These are phyloP conservation scores for Hypomyces rosellus DNA, from an alignment of 2,329 filamentous ascomycete species.

Conservation along the genomic window DNA sequence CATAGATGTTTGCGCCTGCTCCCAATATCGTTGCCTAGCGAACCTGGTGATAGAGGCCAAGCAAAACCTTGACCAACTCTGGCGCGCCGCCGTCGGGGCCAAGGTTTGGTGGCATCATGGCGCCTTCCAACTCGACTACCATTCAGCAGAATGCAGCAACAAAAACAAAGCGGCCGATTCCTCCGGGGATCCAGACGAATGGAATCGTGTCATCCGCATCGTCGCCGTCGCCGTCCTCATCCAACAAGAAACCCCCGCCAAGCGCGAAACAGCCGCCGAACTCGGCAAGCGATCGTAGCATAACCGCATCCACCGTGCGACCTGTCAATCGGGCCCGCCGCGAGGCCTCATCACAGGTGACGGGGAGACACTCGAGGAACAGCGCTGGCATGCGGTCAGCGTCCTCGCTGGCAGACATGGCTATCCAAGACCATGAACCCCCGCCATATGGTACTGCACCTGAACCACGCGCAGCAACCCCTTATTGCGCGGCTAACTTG, in stretches of 20 bases:
- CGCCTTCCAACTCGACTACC: slow-evolving; percentile 47
- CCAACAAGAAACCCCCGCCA: slow-evolving; percentile 47
- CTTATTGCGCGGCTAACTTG: slow-evolving; percentile 16
- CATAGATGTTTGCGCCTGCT: slow-evolving; percentile 16
- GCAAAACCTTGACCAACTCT: background rate
- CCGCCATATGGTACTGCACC: slow-evolving; percentile 44
- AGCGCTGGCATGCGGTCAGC: slow-evolving; percentile 45
- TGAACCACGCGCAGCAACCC: background rate
- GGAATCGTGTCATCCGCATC: slow-evolving; percentile 51
- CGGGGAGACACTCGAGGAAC: slow-evolving; percentile 44
- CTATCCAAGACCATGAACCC: slow-evolving; percentile 34
- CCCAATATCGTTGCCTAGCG: slow-evolving; percentile 3
- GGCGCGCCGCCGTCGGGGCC: slow-evolving; percentile 14
- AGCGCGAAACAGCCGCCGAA: slow-evolving; percentile 35
- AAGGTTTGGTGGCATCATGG: slow-evolving; percentile 38
- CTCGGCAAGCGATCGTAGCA: slow-evolving; percentile 29
- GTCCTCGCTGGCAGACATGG: slow-evolving; percentile 40
- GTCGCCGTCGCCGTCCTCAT: slow-evolving; percentile 52
- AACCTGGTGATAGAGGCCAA: slow-evolving; percentile 4
- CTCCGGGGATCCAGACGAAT: slow-evolving; percentile 61
- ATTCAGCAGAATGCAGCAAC: slow-evolving; percentile 36
- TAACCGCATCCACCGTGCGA: slow-evolving; percentile 38
- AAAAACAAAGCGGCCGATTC: slow-evolving; percentile 64
- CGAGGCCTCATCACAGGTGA: slow-evolving; percentile 42
- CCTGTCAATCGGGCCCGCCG: slow-evolving; percentile 53